Base-by-base conservation (phyloP, 176 grass and related monocot genomes). In the Zea mays region DNA sequence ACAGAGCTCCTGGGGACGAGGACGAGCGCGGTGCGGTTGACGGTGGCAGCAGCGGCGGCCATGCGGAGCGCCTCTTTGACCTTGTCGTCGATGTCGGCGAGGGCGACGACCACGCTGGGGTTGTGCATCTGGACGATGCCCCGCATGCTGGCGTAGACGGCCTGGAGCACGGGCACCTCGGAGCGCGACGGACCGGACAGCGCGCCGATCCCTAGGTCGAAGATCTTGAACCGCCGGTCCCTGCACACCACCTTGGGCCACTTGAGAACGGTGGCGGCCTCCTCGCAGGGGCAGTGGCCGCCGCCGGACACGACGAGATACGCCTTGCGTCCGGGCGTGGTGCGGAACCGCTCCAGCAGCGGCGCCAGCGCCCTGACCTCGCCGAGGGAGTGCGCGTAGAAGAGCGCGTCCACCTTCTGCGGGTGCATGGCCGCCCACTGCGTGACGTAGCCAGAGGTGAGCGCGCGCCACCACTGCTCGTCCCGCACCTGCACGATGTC, bases 361-460 rank as follows among this genome's bases (percentile, higher is more conserved):
- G 92, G 90, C 14, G 92, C 89, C n/a, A 98, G 74, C 2, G 85
- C 85, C 1, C 84, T 57, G 47, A 98, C 96, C 82, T 98, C 90
- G 40, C 62, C 69, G 9, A 82, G 89, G 3, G 96, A 85, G 67
- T 98, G 96, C 47, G 92, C 96, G 69, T 94, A 98, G 83, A 98
- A 89, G 43, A 99, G 96, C 15, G 87, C 90, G 74, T 99, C 96
- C 36, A 99, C 89, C 54, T 95, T 92, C 75, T 99, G 96, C 50
- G 96, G 92, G 81, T 99, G 3, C 92, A 99, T 99, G 39, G 92
- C 87, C 16, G 96, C 96, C 96, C 96, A 99, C 82, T 87, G 92
- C 9, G 96, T 99, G n/a, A 99, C 33, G 73, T 99, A 99, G 1
- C 96, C 96, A 12, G 92, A 85, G 13, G 92, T 92, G 27, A 99